Evolutionary conservation across 176 grass and related monocot species (phyloP).

Genomic region (Juncus inflexus): DNA sequence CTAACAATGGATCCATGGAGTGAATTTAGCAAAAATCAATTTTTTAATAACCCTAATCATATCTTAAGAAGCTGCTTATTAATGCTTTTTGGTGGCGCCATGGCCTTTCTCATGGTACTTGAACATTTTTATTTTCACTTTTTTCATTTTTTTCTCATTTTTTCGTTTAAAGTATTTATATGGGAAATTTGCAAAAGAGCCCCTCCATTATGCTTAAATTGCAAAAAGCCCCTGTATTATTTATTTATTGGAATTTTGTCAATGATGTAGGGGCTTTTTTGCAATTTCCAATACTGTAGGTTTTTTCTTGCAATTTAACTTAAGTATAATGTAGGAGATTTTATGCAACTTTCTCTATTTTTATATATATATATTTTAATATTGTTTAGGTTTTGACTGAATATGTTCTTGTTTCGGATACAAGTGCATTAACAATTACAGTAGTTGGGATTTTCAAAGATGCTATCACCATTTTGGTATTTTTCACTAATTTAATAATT

Average conservation of each 20-base stretch:
- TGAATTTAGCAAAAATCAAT: slow-evolving; percentile 58
- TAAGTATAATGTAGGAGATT: not conserved
- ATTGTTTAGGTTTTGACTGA: slow-evolving; percentile 86
- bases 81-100: slow-evolving; percentile 64
- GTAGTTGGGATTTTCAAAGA: slow-evolving; percentile 92
- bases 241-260: too few species aligned
- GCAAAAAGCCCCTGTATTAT: too few species aligned
- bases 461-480: slow-evolving; percentile 94
- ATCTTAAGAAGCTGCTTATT: slow-evolving; percentile 71
- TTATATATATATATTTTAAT: not conserved
- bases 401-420: slow-evolving; percentile 89
- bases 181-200: too few species aligned
- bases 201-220: too few species aligned
- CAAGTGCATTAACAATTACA: slow-evolving; percentile 94
- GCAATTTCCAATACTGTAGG: too few species aligned
- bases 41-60: slow-evolving; percentile 74
- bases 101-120: slow-evolving; percentile 77
- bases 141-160: slow-evolving; percentile 2
- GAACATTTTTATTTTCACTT: not conserved
- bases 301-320: too few species aligned
- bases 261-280: too few species aligned
- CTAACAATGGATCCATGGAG: slow-evolving; percentile 80
- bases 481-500: slow-evolving; percentile 2
- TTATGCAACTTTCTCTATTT: not conserved
- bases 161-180: not conserved